phyloP scores from a whole-genome alignment of 192 early-diverging fungal genomes.

The Rhizophagus sp. region DNA sequence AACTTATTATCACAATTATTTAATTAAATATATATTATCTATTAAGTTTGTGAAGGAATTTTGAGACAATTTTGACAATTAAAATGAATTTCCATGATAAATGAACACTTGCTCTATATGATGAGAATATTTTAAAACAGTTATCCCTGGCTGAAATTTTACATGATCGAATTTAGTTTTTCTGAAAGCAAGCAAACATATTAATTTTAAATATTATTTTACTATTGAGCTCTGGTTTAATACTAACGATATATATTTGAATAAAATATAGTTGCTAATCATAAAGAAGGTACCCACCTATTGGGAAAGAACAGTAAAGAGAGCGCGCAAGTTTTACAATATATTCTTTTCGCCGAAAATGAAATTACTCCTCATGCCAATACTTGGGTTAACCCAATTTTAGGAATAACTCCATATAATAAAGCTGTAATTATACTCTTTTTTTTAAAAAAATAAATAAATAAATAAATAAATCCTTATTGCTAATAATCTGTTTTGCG shows the following conservation, averaged over 20 bases:
- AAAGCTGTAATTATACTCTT: slow-evolving; percentile 35
- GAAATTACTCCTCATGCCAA: slow-evolving; percentile 46
- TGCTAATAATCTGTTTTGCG: not conserved
- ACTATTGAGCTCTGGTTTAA: not conserved
- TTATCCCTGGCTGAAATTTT: slow-evolving; percentile 50
- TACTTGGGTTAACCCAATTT: slow-evolving; percentile 49
- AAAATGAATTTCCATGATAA: no score
- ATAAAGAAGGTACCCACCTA: slow-evolving; percentile 52
- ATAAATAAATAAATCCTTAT: not conserved
- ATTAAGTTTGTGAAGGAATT: no score
- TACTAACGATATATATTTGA: not conserved
- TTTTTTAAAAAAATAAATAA: not conserved
- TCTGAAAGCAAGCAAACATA: not conserved
- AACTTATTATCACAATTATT: not conserved
- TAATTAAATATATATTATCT: not conserved
- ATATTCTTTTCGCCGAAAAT: slow-evolving; percentile 60
- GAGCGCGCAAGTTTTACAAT: slow-evolving; percentile 65
- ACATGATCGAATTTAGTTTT: not conserved
- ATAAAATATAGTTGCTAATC: slow-evolving; percentile 43
- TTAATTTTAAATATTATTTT: not conserved
- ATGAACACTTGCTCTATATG: slow-evolving; percentile 29
- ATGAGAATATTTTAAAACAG: slow-evolving; percentile 50
- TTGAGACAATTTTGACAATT: no score
- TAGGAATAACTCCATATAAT: slow-evolving; percentile 45
- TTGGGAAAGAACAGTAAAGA: slow-evolving; percentile 61